A percentile compares a stretch with the other conserved stretches of the same genome.
phyloP scores from a whole-genome alignment of 225 moss, liverwort and hornwort species.

The Climacium dendroides region DNA sequence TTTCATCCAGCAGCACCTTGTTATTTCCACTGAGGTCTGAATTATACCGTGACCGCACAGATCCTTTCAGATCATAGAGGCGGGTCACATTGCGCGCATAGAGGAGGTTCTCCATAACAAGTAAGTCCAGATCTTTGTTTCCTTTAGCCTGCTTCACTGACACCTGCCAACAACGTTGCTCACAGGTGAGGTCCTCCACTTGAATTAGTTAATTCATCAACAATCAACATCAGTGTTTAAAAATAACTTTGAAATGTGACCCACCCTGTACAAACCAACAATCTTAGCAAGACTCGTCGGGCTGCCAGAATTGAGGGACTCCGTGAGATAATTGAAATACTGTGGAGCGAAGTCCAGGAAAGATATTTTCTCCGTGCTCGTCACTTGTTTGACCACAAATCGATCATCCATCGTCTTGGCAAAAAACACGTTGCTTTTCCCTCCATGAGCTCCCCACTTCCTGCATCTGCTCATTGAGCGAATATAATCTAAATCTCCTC shows the following conservation, averaged over 20 bases:
- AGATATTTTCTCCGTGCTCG: constrained; percentile 75
- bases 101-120: constrained; percentile 95
- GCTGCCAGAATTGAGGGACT: constrained; percentile 69
- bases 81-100: constrained; percentile 65
- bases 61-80: constrained; percentile 90
- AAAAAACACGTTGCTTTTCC: constrained; percentile 96
- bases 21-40: constrained; percentile 64
- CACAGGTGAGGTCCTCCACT: neutral
- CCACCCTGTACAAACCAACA: constrained; percentile 83
- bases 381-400: constrained; percentile 95
- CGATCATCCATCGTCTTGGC: constrained; percentile 95
- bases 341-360: constrained; percentile 81
- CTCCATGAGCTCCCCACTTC: constrained; percentile 96
- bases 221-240: neutral
- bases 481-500: constrained; percentile 66
- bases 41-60: constrained; percentile 78
- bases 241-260: neutral
- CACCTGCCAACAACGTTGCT: constrained; percentile 1
- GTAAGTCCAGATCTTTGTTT: constrained; percentile 69
- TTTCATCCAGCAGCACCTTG: constrained; percentile 75
- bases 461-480: constrained; percentile 87
- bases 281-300: constrained; percentile 93
- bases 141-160: constrained; percentile 71
- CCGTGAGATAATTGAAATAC: constrained; percentile 84
- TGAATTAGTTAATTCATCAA: neutral